Evolutionary conservation across 371 early-diverging fungal genomes (phyloP), one percentile per base, ranked within the genome.

Genomic region (Encephalitozoon hellem): DNA sequence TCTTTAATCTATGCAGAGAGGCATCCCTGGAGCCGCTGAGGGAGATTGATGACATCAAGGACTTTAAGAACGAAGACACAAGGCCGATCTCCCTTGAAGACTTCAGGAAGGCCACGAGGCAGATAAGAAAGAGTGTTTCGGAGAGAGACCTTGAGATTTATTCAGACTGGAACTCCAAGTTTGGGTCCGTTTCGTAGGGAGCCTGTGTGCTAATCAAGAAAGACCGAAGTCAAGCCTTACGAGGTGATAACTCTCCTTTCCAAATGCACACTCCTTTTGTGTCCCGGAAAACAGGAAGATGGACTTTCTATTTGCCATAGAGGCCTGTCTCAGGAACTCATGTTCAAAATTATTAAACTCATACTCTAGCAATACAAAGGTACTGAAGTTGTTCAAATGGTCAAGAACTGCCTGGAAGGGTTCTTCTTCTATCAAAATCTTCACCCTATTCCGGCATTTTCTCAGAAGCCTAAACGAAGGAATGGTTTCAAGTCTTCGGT

Each of bases 1-100:
- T 97, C 75, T 97, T 94, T 86, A 96, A 95, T 82, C 81, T 97
- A 59, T 94, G 94, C 85, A 89, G 96, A 34, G 90, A 94, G 18
- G 94, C 96, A 0, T 93, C 93, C 0, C 84, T 97, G 84, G 87
- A 89, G 69, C 84, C 85, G 15, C 43, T 85, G 9, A 83, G 91
- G 28, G 87, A 87, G 49, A 85, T 91, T 11, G 88, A 87, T 2
- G 87, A 88, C 52, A 78, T 83, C 55, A 72, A 76, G 9, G 72
- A 88, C 9, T 66, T 89, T 83, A 87, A 80, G 4, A 86, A 80
- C 5, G 85, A 89, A n/a, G 87, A 89, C 59, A 88, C 91, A 21
- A 87, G 91, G 34, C 89, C 90, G 8, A 89, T 94, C 38, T 81
- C 65, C 11, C 78, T 87, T 18, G 76, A 86, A 2, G 93, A 93